Conservation (phyloP, 169 alveolate genomes). For the Plasmodium gaboni region DNA sequence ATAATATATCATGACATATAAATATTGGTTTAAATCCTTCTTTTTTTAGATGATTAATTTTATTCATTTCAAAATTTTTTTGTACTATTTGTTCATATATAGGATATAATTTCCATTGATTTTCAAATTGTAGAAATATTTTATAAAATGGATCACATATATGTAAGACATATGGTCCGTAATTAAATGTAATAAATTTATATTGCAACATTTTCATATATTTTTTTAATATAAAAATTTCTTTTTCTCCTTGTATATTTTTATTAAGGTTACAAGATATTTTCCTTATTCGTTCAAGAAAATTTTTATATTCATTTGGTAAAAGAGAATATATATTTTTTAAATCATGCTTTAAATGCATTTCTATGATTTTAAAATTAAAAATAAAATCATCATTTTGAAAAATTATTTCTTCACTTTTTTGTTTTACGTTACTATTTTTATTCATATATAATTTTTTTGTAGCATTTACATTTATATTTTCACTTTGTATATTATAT, state of each 20-base stretch:
- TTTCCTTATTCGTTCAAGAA: slow-evolving; percentile 46
- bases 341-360: slow-evolving; percentile 64
- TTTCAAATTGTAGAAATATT: slow-evolving; percentile 54
- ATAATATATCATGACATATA: slow-evolving; percentile 61
- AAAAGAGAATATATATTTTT: slow-evolving; percentile 57
- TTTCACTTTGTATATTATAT: background rate
- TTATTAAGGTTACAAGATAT: slow-evolving; percentile 43
- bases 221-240: slow-evolving; percentile 71
- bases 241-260: slow-evolving; percentile 71
- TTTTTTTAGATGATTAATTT: slow-evolving; percentile 29
- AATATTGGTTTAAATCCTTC: slow-evolving; percentile 60
- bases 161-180: slow-evolving; percentile 69
- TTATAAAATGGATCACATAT: slow-evolving; percentile 71
- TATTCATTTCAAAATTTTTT: slow-evolving; percentile 40
- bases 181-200: slow-evolving; percentile 56
- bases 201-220: slow-evolving; percentile 62
- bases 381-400: slow-evolving; percentile 22
- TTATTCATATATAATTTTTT: slow-evolving; percentile 4
- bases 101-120: slow-evolving; percentile 71
- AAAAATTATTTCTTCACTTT: background rate
- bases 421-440: slow-evolving; percentile 6
- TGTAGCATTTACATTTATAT: background rate
- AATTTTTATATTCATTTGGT: slow-evolving; percentile 62
- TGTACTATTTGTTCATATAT: slow-evolving; percentile 34
- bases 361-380: slow-evolving; percentile 54